Evolutionary conservation across 2,329 filamentous ascomycete species (phyloP).

Genomic region (Talaromyces albobiverticillius): DNA sequence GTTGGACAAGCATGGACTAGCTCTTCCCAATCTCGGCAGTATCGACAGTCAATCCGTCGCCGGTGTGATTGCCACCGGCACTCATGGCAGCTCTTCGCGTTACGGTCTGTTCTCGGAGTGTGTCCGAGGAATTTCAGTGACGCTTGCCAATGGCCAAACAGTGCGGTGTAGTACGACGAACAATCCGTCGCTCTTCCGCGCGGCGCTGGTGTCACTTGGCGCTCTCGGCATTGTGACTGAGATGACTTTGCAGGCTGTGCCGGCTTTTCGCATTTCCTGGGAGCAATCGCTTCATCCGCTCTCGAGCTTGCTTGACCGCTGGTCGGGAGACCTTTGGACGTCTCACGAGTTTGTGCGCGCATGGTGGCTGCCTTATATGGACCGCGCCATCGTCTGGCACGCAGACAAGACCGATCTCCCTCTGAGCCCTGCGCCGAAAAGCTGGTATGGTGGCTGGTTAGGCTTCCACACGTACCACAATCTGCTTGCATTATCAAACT

Average conservation of each 20-base stretch:
- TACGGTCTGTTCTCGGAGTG: conserved; percentile 84
- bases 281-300: conserved; percentile 74
- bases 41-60: conserved; percentile 94
- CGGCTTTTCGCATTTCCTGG: conserved; percentile 83
- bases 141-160: conserved; percentile 74
- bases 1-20: conserved; percentile 72
- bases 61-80: conserved; percentile 88
- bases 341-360: conserved; percentile 85
- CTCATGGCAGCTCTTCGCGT: conserved; percentile 80
- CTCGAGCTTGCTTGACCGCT: conserved; percentile 64
- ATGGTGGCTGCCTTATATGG: conserved; percentile 96
- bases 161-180: conserved; percentile 65
- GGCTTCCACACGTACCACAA: conserved; percentile 93
- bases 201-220: conserved; percentile 81
- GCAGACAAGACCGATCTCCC: conserved; percentile 73
- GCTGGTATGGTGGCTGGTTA: conserved; percentile 76
- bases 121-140: conserved; percentile 71
- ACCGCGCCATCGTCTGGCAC: conserved; percentile 82
- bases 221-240: conserved; percentile 89
- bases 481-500: conserved; percentile 76
- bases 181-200: conserved; percentile 79
- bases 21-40: conserved; percentile 88
- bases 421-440: conserved; percentile 57
- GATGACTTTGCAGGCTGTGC: conserved; percentile 77
- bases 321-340: conserved; percentile 75